Conservation (phyloP, 2,329 filamentous ascomycete species). For the Aspergillus luchuensis region DNA sequence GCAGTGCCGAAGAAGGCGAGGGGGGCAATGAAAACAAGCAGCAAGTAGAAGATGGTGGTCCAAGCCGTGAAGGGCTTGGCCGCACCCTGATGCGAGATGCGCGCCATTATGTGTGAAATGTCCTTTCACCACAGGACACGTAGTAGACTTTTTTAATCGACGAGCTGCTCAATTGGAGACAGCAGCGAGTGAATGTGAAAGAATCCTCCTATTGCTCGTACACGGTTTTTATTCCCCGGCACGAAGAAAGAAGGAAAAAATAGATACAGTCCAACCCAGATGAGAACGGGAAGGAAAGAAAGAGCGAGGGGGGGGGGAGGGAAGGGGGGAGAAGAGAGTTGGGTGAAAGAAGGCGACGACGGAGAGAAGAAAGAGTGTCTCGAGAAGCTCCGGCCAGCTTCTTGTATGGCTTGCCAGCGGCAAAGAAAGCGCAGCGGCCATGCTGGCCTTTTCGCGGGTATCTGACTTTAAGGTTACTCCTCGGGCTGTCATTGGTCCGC, state of each 20-base stretch:
- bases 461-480: conserved; percentile 41
- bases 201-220: not conserved
- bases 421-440: conserved; percentile 41
- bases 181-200: not conserved
- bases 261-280: conserved; percentile 5
- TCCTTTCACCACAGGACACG: conserved; percentile 17
- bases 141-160: not conserved
- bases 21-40: conserved; percentile 81
- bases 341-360: conserved; percentile 19
- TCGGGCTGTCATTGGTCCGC: conserved; percentile 39
- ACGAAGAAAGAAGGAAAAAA: conserved; percentile 9
- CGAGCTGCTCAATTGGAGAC: not conserved
- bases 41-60: conserved; percentile 89
- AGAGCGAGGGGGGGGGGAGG: conserved; percentile 11
- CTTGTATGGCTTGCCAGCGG: conserved; percentile 36
- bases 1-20: conserved; percentile 78
- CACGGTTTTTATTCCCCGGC: not conserved
- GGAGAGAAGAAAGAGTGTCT: conserved; percentile 20
- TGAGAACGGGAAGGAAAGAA: conserved; percentile 11
- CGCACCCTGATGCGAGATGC: conserved; percentile 62
- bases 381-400: conserved; percentile 23
- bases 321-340: conserved; percentile 1
- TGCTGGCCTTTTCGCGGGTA: conserved; percentile 46
- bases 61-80: conserved; percentile 72
- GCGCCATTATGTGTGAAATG: conserved; percentile 51